Evolutionary conservation across 495 filamentous ascomycete species (phyloP).

Genomic region (Cercophora newfieldiana): DNA sequence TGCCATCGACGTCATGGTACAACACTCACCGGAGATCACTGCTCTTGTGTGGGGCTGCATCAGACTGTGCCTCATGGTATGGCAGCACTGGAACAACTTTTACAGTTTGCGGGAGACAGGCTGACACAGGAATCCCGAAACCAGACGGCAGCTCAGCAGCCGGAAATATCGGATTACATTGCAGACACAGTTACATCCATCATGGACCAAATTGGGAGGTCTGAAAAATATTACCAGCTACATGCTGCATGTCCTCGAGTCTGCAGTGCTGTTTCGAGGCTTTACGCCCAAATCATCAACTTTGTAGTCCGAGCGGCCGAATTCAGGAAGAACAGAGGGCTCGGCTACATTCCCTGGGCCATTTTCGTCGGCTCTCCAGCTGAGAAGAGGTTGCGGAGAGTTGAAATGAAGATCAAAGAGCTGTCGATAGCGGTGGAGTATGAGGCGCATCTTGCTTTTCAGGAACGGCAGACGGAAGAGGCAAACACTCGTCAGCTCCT

Average conservation of each 20-base stretch:
- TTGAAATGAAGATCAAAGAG: too few relatives aligned
- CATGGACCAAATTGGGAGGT: neutral
- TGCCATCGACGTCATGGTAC: neutral
- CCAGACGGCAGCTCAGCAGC: neutral
- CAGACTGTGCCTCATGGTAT: neutral
- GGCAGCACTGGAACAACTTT: neutral
- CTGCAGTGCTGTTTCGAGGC: neutral
- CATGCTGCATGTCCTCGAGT: neutral
- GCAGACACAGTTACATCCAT: neutral
- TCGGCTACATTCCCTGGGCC: too few relatives aligned
- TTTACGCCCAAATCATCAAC: constrained; percentile 1
- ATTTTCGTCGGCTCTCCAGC: too few relatives aligned
- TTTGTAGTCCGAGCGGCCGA: neutral
- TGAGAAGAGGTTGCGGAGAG: too few relatives aligned
- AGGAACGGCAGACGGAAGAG: too few relatives aligned
- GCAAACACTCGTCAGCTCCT: too few relatives aligned
- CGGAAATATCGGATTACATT: neutral
- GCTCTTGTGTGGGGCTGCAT: neutral
- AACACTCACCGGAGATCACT: neutral
- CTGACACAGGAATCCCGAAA: neutral
- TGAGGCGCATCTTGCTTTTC: too few relatives aligned
- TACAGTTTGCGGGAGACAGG: neutral
- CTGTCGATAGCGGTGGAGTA: too few relatives aligned
- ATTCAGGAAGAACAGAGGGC: neutral
- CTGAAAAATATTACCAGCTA: neutral